phyloP scores from a whole-genome alignment of 2,329 filamentous ascomycete species.

The Phialophora tarda region DNA sequence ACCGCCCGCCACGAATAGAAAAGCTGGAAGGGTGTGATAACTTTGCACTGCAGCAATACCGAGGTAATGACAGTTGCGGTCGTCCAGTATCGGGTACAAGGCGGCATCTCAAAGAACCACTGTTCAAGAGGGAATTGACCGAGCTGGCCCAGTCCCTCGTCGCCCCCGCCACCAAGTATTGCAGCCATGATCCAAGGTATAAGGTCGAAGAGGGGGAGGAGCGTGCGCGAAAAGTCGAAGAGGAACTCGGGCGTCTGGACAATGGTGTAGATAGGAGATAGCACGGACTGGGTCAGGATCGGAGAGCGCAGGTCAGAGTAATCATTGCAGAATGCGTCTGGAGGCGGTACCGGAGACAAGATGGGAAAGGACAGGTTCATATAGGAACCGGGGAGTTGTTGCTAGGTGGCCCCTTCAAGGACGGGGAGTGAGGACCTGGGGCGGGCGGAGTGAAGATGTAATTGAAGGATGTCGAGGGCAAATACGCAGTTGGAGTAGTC shows the following conservation, averaged over 20 bases:
- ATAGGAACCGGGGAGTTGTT: slow-evolving; percentile 14
- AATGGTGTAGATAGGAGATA: slow-evolving; percentile 29
- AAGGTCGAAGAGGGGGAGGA: slow-evolving; percentile 29
- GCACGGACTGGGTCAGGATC: slow-evolving; percentile 30
- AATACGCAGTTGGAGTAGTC: neutral
- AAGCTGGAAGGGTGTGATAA: slow-evolving; percentile 90
- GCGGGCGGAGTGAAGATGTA: neutral
- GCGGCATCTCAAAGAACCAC: slow-evolving; percentile 99
- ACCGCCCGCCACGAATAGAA: slow-evolving; percentile 96
- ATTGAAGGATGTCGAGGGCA: slow-evolving; percentile 22
- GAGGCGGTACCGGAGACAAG: slow-evolving; percentile 24
- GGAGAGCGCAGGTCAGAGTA: slow-evolving; percentile 30
- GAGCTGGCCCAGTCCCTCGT: slow-evolving; percentile 45
- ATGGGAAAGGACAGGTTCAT: slow-evolving; percentile 33
- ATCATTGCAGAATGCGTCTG: slow-evolving; percentile 31
- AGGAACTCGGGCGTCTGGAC: slow-evolving; percentile 30
- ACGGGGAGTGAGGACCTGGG: slow-evolving; percentile 10
- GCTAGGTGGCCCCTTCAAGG: slow-evolving; percentile 31
- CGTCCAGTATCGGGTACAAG: slow-evolving; percentile 96
- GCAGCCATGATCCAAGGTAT: slow-evolving; percentile 34
- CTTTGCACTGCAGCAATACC: slow-evolving; percentile 87
- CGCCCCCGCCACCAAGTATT: slow-evolving; percentile 33
- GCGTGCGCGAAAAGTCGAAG: slow-evolving; percentile 26
- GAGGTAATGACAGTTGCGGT: slow-evolving; percentile 87
- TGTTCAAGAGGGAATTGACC: slow-evolving; percentile 82